phyloP scores from a whole-genome alignment of 768 basidiomycete genomes.

The Serendipita sp. region DNA sequence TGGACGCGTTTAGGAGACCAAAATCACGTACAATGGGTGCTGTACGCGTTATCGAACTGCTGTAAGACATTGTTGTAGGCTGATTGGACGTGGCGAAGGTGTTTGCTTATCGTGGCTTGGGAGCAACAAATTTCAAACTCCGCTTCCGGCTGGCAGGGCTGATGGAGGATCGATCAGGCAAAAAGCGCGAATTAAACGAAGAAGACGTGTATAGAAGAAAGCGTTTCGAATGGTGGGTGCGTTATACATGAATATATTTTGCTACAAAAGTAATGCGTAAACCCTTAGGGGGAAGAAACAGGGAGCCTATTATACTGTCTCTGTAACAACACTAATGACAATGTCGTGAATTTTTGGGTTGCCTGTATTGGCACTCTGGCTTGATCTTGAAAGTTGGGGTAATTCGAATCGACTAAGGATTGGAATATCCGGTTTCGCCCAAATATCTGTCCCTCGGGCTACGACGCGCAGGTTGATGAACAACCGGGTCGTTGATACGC shows the following conservation, averaged over 20 bases:
- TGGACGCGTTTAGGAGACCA: neutral
- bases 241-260: too few species aligned
- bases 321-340: neutral
- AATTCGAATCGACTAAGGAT: neutral
- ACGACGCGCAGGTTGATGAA: neutral
- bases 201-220: neutral
- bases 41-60: neutral
- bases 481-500: neutral
- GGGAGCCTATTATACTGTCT: neutral
- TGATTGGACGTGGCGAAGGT: neutral
- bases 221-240: neutral
- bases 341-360: neutral
- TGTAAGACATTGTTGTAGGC: neutral
- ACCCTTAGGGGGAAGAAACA: neutral
- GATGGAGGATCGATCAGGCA: too few species aligned
- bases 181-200: neutral
- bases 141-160: neutral
- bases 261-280: too few species aligned
- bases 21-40: neutral
- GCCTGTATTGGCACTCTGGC: neutral
- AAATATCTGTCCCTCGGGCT: neutral
- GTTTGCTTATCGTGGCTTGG: neutral
- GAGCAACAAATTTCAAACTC: neutral
- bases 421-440: neutral
- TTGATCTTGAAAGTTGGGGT: neutral